Conservation (phyloP, 2,329 filamentous ascomycete species). For the Pseudogymnoascus pannorum region DNA sequence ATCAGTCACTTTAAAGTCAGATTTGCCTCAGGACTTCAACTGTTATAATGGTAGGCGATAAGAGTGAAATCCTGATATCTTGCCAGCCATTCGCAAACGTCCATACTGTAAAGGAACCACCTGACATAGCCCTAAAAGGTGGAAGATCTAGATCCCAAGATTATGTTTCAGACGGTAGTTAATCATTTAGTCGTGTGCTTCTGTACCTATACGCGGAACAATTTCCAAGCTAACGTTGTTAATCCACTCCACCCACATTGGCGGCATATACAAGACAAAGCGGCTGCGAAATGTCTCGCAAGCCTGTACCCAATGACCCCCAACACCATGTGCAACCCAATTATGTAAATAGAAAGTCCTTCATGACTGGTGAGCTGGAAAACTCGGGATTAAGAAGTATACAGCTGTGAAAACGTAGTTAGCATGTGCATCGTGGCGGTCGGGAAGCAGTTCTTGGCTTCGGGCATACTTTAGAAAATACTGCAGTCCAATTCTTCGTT, state of each 20-base stretch:
- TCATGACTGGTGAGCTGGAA: constrained; percentile 80
- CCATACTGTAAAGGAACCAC: background rate
- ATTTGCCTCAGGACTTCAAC: background rate
- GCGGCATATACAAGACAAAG: background rate
- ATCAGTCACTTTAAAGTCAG: background rate
- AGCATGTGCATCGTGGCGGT: constrained; percentile 9
- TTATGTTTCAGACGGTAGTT: background rate
- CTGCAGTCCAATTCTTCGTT: constrained; percentile 70
- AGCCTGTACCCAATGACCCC: background rate
- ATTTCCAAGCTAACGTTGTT: background rate
- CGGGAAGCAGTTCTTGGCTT: background rate
- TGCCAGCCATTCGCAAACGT: background rate
- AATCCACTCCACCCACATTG: background rate
- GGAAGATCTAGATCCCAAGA: background rate
- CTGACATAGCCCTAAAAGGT: background rate
- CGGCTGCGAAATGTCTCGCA: background rate
- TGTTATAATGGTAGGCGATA: background rate
- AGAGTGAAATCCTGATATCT: background rate
- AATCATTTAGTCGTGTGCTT: background rate
- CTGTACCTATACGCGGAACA: background rate
- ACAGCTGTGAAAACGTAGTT: constrained; percentile 50
- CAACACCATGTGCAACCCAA: background rate
- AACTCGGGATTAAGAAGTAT: constrained; percentile 91
- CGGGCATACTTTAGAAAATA: constrained; percentile 83
- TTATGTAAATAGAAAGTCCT: constrained; percentile 70